A percentile compares a stretch with the other conserved stretches of the same genome.
phyloP scores from a whole-genome alignment of 768 basidiomycete species.

The Termitomyces sp. region DNA sequence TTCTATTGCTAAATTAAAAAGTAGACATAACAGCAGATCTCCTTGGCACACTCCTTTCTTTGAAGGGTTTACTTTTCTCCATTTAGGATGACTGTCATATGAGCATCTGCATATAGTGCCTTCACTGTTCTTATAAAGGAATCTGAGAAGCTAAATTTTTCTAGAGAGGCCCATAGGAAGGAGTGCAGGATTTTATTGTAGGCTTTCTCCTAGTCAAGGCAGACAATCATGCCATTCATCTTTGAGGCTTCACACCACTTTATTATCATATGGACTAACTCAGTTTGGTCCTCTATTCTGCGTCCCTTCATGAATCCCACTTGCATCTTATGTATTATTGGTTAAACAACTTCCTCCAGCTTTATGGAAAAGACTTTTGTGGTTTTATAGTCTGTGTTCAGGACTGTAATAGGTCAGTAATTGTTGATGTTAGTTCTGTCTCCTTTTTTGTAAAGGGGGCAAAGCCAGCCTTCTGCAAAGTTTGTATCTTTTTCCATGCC shows the following conservation, averaged over 20 bases:
- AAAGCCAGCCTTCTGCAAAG: too few relatives aligned
- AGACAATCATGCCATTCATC: neutral
- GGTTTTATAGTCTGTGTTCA: neutral
- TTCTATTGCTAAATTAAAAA: conserved; percentile 20
- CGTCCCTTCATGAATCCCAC: neutral
- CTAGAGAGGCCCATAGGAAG: too few relatives aligned
- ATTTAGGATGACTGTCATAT: conserved; percentile 3
- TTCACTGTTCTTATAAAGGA: conserved; percentile 9
- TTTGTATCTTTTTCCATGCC: too few relatives aligned
- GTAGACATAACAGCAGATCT: conserved; percentile 32
- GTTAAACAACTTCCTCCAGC: neutral
- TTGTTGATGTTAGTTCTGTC: neutral
- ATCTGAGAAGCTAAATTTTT: neutral
- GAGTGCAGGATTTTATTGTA: too few relatives aligned
- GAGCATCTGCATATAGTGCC: conserved; percentile 8
- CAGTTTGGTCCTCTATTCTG: too few relatives aligned
- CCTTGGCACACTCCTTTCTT: conserved; percentile 21
- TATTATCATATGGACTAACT: too few relatives aligned
- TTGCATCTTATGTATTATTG: neutral
- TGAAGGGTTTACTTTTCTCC: neutral
- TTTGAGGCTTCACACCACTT: neutral
- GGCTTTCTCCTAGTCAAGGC: neutral
- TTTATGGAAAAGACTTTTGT: neutral
- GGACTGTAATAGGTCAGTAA: neutral
- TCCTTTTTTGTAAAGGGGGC: too few relatives aligned